A percentile compares a stretch with the other conserved stretches of the same genome.
These are phyloP conservation scores for Pulveroboletus sp. DNA, from an alignment of 768 basidiomycete species.

Conservation along the genomic window DNA sequence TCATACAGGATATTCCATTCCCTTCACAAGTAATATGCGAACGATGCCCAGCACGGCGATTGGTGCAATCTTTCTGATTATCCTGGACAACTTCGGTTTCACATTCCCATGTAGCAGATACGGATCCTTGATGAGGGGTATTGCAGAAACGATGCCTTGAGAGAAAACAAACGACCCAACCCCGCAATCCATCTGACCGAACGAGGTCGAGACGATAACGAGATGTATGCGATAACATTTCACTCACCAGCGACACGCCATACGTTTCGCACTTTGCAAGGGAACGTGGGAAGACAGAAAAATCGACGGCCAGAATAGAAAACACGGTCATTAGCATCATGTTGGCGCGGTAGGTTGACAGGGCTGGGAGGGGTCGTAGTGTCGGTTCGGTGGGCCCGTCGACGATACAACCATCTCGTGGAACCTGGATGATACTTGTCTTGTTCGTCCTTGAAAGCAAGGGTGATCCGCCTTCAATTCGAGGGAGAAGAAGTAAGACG, in stretches of 20 bases:
- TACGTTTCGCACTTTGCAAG: constrained; percentile 93
- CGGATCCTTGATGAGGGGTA: constrained; percentile 69
- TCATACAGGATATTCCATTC: constrained; percentile 87
- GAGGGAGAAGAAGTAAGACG: constrained; percentile 44
- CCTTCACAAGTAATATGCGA: constrained; percentile 85
- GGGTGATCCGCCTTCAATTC: constrained; percentile 43
- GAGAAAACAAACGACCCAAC: constrained; percentile 98
- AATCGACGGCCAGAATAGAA: constrained; percentile 94
- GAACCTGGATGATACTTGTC: background rate
- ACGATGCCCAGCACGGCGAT: constrained; percentile 71
- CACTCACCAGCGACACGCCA: constrained; percentile 85
- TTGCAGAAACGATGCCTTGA: constrained; percentile 88
- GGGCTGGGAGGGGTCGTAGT: constrained; percentile 58
- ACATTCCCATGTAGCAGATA: constrained; percentile 48
- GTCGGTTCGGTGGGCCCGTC: background rate
- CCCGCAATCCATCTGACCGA: constrained; percentile 88
- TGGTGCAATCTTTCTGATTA: constrained; percentile 60
- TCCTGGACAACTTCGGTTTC: constrained; percentile 46
- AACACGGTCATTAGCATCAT: constrained; percentile 94
- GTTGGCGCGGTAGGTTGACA: constrained; percentile 88
- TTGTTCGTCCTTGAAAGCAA: constrained; percentile 44
- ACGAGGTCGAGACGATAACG: background rate
- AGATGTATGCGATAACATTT: background rate
- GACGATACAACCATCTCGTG: background rate
- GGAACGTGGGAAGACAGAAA: constrained; percentile 82